A percentile compares a stretch with the other conserved stretches of the same genome.
Conservation (phyloP, 495 filamentous ascomycete genomes). For the Penicillium soppii region DNA sequence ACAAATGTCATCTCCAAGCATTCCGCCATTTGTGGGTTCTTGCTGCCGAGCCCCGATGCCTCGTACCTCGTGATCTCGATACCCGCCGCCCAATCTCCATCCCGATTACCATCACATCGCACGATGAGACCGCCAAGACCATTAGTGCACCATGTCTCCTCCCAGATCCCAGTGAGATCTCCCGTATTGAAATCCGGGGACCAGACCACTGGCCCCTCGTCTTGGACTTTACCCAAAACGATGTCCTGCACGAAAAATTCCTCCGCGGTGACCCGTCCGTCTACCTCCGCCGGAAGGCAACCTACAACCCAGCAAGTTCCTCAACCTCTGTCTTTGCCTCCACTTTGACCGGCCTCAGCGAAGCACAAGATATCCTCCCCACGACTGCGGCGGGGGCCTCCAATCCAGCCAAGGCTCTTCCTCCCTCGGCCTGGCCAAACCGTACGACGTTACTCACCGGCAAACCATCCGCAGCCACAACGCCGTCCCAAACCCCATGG, state of each 20-base stretch:
- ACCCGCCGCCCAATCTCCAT: constrained; percentile 74
- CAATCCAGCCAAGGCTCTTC: constrained; percentile 32
- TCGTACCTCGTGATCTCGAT: constrained; percentile 80
- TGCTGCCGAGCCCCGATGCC: constrained; percentile 84
- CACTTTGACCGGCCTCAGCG: constrained; percentile 55
- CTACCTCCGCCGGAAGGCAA: constrained; percentile 76
- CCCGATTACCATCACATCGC: constrained; percentile 60
- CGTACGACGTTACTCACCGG: constrained; percentile 18
- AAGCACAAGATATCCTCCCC: constrained; percentile 41
- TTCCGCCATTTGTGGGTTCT: constrained; percentile 98
- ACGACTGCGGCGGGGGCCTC: constrained; percentile 19
- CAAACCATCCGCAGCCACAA: constrained; percentile 30
- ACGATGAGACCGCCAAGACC: constrained; percentile 42
- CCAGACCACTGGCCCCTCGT: constrained; percentile 82
- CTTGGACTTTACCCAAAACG: constrained; percentile 71
- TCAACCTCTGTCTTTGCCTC: constrained; percentile 67
- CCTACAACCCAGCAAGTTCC: constrained; percentile 59
- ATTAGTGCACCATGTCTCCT: constrained; percentile 74
- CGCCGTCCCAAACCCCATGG: constrained; percentile 49
- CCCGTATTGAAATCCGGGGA: constrained; percentile 63
- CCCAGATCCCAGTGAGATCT: constrained; percentile 71
- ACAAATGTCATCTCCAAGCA: constrained; percentile 90
- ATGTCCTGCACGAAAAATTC: constrained; percentile 67
- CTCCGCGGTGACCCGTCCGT: constrained; percentile 66
- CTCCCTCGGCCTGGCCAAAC: constrained; percentile 27